Percentiles rank a stretch among this genome's conserved stretches.
These are phyloP conservation scores for Colletotrichum acutatum DNA, from an alignment of 2,329 filamentous ascomycete species.

Conservation along the genomic window DNA sequence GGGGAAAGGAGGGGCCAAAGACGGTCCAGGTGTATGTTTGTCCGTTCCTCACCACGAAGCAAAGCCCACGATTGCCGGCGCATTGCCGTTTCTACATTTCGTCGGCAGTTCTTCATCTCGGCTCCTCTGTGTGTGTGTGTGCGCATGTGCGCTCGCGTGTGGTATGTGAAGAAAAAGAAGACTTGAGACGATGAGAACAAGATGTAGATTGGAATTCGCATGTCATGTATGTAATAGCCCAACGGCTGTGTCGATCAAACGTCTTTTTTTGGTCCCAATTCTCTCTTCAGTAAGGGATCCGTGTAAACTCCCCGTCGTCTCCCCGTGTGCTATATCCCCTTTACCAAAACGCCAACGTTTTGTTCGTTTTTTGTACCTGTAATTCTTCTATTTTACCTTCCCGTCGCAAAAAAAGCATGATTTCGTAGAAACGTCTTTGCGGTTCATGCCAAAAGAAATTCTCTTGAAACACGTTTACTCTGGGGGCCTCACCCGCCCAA, in stretches of 20 bases:
- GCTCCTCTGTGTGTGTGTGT: not conserved
- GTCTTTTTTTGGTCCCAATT: not conserved
- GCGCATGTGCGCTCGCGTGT: too few species aligned
- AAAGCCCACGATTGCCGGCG: not conserved
- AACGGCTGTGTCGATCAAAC: slow-evolving; percentile 12
- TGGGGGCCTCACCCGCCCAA: not conserved
- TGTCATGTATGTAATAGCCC: not conserved
- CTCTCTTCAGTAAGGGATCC: not conserved
- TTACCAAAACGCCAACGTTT: not conserved
- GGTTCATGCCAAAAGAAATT: not conserved
- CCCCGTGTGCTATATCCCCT: not conserved
- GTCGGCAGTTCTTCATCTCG: not conserved
- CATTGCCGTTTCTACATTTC: not conserved
- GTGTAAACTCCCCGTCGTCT: too few species aligned
- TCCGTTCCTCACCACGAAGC: not conserved
- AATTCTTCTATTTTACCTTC: too few species aligned
- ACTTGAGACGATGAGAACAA: not conserved
- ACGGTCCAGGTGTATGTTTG: not conserved
- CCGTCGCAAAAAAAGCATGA: not conserved
- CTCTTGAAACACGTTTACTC: not conserved
- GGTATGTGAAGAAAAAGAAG: not conserved
- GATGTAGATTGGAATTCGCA: not conserved
- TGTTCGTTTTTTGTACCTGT: not conserved
- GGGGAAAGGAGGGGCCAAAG: not conserved
- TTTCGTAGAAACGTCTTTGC: not conserved